Evolutionary conservation across 2,329 filamentous ascomycete species (phyloP).

Genomic region (Claviceps sp.): DNA sequence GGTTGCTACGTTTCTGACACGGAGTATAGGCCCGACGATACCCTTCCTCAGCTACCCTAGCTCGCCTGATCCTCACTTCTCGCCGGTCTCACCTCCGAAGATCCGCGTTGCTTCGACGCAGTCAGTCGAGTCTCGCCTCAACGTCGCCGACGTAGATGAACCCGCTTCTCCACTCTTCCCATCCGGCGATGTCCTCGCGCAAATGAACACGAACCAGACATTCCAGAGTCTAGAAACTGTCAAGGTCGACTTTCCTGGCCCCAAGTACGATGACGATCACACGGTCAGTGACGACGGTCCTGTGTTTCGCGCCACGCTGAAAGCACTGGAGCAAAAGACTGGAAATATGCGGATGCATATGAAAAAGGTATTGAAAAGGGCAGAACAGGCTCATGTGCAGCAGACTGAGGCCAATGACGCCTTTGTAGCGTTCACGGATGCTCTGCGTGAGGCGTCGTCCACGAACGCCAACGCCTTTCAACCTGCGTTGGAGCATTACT

Average conservation of each 20-base stretch:
- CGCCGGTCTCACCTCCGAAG: constrained; percentile 59
- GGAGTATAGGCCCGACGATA: constrained; percentile 25
- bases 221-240: constrained; percentile 36
- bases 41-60: constrained; percentile 41
- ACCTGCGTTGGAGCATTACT: constrained; percentile 93
- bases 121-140: constrained; percentile 72
- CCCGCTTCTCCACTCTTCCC: constrained; percentile 37
- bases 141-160: constrained; percentile 54
- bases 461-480: constrained; percentile 96
- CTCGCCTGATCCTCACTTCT: constrained; percentile 59
- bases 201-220: constrained; percentile 12
- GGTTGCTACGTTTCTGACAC: background rate
- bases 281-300: constrained; percentile 82
- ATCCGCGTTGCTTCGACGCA: constrained; percentile 76
- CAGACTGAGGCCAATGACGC: constrained; percentile 80
- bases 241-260: constrained; percentile 79
- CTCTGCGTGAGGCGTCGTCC: constrained; percentile 71
- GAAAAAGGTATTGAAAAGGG: constrained; percentile 90
- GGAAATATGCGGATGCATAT: constrained; percentile 86
- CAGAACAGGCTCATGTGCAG: constrained; percentile 73
- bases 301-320: constrained; percentile 91
- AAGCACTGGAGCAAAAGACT: constrained; percentile 90
- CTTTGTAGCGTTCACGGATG: constrained; percentile 68
- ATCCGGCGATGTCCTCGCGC: constrained; percentile 22
- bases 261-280: constrained; percentile 74